Percentiles rank a stretch among this genome's conserved stretches.
Evolutionary conservation across 164 flowering plant species (phyloP).

Genomic region (Euptelea pleiosperma): DNA sequence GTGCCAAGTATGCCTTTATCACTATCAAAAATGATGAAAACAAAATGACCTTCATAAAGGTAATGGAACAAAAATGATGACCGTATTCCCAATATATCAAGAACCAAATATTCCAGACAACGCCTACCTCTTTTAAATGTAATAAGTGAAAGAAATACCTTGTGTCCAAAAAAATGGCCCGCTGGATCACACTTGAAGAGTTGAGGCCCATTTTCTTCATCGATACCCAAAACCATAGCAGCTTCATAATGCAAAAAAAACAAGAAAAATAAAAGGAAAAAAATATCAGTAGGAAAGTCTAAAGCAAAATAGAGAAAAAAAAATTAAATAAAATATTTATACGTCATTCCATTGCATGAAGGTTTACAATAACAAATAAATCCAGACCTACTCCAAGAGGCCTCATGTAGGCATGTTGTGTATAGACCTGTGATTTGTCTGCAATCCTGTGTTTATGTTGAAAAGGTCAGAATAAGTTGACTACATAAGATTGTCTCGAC

Average conservation of each 20-base stretch:
- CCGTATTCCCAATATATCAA: neutral
- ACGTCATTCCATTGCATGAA: too few species aligned
- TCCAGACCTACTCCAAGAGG: slow-evolving; percentile 93
- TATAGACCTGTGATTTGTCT: slow-evolving; percentile 94
- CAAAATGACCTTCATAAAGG: neutral
- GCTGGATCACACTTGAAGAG: slow-evolving; percentile 99
- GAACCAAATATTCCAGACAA: too few species aligned
- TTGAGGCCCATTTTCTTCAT: slow-evolving; percentile 88
- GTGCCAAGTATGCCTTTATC: too few species aligned
- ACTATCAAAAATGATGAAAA: too few species aligned
- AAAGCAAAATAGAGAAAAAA: neutral
- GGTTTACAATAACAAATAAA: neutral
- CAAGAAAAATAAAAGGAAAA: neutral
- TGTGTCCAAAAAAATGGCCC: slow-evolving; percentile 95
- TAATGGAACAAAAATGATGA: neutral
- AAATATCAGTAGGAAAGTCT: neutral
- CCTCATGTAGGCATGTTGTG: slow-evolving; percentile 99
- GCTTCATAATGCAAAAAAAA: slow-evolving; percentile 36
- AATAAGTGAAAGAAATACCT: slow-evolving; percentile 43
- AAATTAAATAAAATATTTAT: too few species aligned
- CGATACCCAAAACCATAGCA: slow-evolving; percentile 95
- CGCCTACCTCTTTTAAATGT: too few species aligned
- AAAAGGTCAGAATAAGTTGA: neutral
- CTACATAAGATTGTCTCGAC: neutral
- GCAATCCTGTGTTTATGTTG: slow-evolving; percentile 66